These are phyloP conservation scores for Rosa multiflora DNA, from an alignment of 306 rosid species.

Conservation along the genomic window DNA sequence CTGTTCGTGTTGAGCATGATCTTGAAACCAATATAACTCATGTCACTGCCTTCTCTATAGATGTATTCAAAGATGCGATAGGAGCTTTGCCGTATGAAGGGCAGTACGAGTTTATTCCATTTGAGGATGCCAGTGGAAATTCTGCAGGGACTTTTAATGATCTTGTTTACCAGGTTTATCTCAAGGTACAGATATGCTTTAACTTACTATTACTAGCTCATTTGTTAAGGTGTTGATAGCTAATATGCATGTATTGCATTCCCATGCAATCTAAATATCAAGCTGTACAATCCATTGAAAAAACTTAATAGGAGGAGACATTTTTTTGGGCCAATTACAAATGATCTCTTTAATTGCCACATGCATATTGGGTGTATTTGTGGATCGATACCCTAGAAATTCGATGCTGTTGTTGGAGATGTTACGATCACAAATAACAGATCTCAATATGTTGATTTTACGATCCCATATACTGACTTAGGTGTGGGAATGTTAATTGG, in stretches of 20 bases:
- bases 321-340: no score
- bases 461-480: no score
- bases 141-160: conserved; percentile 4
- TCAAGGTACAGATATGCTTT: background rate
- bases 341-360: background rate
- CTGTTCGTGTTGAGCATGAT: conserved; percentile 4
- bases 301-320: no score
- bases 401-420: no score
- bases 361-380: background rate
- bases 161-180: conserved; percentile 13
- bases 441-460: no score
- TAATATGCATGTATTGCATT: no score
- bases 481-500: no score
- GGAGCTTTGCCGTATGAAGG: background rate
- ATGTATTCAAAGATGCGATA: conserved; percentile 16
- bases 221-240: no score
- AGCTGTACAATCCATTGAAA: background rate
- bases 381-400: background rate
- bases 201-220: background rate
- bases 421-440: no score
- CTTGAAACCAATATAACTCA: background rate
- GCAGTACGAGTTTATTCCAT: conserved; percentile 1
- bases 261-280: background rate
- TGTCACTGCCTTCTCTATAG: conserved; percentile 21
- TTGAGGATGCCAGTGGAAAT: background rate